phyloP scores from a whole-genome alignment of 306 rosid species.

The Fagus crenata region DNA sequence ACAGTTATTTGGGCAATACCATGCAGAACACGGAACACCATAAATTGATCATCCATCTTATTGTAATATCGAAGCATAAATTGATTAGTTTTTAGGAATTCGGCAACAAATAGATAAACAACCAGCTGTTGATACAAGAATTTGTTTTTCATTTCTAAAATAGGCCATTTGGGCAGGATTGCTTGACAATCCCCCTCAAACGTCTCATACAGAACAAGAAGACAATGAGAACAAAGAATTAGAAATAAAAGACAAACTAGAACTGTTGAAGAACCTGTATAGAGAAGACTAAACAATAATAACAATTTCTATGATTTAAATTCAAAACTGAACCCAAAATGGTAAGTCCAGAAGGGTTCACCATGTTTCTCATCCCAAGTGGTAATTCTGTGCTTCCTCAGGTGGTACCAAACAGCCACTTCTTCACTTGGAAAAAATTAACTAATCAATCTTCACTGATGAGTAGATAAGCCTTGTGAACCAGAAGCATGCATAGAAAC shows the following conservation, averaged over 20 bases:
- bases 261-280: slow-evolving; percentile 43
- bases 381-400: slow-evolving; percentile 20
- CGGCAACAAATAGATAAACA: neutral
- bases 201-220: slow-evolving; percentile 32
- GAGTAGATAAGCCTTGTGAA: slow-evolving; percentile 84
- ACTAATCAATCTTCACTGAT: slow-evolving; percentile 80
- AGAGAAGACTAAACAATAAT: slow-evolving; percentile 23
- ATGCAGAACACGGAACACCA: neutral
- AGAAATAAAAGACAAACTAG: slow-evolving; percentile 4
- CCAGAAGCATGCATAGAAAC: slow-evolving; percentile 91
- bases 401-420: slow-evolving; percentile 17
- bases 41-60: neutral
- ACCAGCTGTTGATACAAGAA: slow-evolving; percentile 8
- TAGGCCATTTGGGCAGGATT: slow-evolving; percentile 31
- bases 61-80: neutral
- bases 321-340: slow-evolving; percentile 38
- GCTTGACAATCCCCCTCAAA: slow-evolving; percentile 31
- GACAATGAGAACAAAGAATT: slow-evolving; percentile 5
- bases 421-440: slow-evolving; percentile 8
- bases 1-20: neutral
- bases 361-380: slow-evolving; percentile 19
- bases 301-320: slow-evolving; percentile 41
- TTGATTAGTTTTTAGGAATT: neutral
- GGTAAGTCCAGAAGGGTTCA: slow-evolving; percentile 20
- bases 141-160: slow-evolving; percentile 31